These are phyloP conservation scores for Solanum microdontum DNA, from an alignment of 257 asterid genomes.

Conservation along the genomic window DNA sequence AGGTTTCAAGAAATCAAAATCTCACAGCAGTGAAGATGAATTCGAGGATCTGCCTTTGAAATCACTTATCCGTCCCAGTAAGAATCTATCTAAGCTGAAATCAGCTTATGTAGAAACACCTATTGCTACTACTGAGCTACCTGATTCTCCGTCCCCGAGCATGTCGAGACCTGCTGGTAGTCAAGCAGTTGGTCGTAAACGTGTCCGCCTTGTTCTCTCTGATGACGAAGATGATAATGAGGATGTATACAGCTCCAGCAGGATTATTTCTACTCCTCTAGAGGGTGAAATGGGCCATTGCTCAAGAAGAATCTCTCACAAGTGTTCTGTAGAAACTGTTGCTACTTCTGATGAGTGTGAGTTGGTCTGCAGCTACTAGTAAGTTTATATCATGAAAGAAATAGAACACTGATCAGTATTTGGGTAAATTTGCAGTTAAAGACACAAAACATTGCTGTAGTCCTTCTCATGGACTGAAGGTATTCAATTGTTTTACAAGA, in stretches of 20 bases:
- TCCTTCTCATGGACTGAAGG: constrained; percentile 40
- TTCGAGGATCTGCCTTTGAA: constrained; percentile 35
- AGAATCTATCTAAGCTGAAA: constrained; percentile 24
- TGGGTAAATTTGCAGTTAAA: constrained; percentile 35
- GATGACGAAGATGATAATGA: constrained; percentile 62
- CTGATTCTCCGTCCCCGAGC: constrained; percentile 32
- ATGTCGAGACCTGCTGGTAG: constrained; percentile 40
- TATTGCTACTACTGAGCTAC: constrained; percentile 20
- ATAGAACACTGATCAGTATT: constrained; percentile 17
- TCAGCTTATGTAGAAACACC: constrained; percentile 13
- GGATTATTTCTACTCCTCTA: constrained; percentile 11
- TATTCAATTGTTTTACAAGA: constrained; percentile 11
- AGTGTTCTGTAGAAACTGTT: constrained; percentile 42
- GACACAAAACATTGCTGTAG: constrained; percentile 18
- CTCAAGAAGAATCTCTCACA: constrained; percentile 18
- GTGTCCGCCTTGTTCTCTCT: constrained; percentile 67
- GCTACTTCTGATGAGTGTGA: constrained; percentile 71
- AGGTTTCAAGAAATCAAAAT: constrained; percentile 22
- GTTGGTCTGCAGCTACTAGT: constrained; percentile 8
- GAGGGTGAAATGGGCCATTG: constrained; percentile 31
- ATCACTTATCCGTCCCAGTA: constrained; percentile 34
- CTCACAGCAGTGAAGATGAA: constrained; percentile 31
- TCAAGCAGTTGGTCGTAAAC: constrained; percentile 51
- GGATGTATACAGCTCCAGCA: constrained; percentile 25
- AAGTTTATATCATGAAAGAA: constrained; percentile 3